These are phyloP conservation scores for Pseudogymnoascus sp. DNA, from an alignment of 2,329 filamentous ascomycete species.

Conservation along the genomic window DNA sequence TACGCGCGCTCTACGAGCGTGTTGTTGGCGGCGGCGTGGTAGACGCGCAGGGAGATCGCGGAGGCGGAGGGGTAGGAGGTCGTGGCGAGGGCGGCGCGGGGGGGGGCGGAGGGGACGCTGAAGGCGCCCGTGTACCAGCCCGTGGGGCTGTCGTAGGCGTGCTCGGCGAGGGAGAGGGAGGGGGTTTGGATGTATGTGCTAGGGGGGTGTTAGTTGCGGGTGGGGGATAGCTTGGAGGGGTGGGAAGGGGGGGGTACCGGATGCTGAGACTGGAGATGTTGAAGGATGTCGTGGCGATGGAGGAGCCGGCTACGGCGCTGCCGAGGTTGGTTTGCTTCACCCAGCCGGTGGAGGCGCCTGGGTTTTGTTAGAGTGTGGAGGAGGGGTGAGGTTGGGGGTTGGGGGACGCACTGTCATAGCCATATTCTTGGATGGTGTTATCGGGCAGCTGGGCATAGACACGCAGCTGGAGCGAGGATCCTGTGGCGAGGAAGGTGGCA, in stretches of 20 bases:
- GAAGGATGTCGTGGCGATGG: not conserved
- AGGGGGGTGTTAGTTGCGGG: not conserved
- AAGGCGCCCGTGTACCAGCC: not conserved
- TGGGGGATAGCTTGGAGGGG: too few species aligned
- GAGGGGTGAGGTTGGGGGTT: not conserved
- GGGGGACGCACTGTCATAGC: not conserved
- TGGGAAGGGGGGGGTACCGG: not conserved
- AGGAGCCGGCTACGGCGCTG: not conserved
- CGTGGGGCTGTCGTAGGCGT: not conserved
- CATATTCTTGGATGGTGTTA: constrained; percentile 5
- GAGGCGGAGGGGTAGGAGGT: too few species aligned
- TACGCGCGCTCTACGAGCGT: not conserved
- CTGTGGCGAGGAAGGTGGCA: not conserved
- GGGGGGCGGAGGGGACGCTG: not conserved
- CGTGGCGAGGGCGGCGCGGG: too few species aligned
- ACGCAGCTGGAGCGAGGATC: not conserved
- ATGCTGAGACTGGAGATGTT: not conserved
- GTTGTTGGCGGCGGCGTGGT: not conserved
- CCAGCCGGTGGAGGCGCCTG: not conserved
- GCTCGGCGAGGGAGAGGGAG: not conserved
- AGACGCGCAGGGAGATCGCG: not conserved
- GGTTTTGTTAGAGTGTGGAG: not conserved
- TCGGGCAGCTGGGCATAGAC: constrained; percentile 2
- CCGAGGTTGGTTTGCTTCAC: not conserved
- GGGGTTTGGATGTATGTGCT: constrained; percentile 1